Percentiles rank a stretch among this genome's conserved stretches.
These are phyloP conservation scores for Gossypium ekmanianum DNA, from an alignment of 345 rosid species.

Conservation along the genomic window DNA sequence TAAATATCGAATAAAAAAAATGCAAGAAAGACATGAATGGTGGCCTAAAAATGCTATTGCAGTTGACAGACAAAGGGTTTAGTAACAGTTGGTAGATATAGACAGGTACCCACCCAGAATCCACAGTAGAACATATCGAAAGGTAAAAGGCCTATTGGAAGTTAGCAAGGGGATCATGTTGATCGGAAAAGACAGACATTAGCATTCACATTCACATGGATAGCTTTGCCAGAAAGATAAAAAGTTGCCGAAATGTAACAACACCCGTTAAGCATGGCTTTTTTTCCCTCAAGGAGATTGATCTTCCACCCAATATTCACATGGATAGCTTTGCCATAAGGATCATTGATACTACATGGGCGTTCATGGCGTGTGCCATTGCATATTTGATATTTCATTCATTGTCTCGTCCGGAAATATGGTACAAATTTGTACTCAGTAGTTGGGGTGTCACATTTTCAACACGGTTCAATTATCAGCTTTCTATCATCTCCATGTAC, in stretches of 20 bases:
- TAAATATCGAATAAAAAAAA: neutral
- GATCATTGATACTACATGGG: neutral
- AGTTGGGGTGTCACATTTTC: neutral
- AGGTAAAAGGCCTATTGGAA: neutral
- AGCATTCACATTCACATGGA: neutral
- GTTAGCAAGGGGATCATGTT: neutral
- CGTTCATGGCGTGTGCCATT: neutral
- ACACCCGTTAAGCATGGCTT: too few species aligned
- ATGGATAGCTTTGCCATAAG: neutral
- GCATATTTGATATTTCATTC: neutral
- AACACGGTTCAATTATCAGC: neutral
- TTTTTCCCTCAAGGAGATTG: too few species aligned
- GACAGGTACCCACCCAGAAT: conserved; percentile 20
- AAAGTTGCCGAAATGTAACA: too few species aligned
- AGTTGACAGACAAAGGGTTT: conserved; percentile 26
- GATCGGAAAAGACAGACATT: neutral
- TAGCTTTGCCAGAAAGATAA: neutral
- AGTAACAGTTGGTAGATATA: conserved; percentile 22
- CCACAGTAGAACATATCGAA: conserved; percentile 5
- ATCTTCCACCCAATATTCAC: neutral
- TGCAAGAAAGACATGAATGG: conserved; percentile 8
- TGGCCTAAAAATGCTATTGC: conserved; percentile 21
- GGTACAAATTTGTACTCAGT: neutral
- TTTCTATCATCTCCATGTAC: neutral
- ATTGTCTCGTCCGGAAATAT: neutral